A percentile compares a stretch with the other conserved stretches of the same genome.
phyloP scores from a whole-genome alignment of 1,284 basidiomycete species.

The Singerocomus inundabilis region DNA sequence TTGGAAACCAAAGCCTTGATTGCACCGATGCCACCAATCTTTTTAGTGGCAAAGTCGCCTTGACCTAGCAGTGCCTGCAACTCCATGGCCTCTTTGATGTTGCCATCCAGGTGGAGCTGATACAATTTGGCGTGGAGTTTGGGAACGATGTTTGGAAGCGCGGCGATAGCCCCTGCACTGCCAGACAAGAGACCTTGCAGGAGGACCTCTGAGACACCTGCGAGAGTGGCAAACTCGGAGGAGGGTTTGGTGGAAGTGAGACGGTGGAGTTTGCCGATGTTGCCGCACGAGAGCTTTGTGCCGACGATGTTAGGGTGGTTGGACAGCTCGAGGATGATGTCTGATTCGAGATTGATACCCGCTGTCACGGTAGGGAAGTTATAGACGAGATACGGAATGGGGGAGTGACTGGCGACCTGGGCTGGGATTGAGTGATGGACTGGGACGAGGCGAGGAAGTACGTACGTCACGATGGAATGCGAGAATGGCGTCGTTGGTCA shows the following conservation, averaged over 20 bases:
- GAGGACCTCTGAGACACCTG: conserved; percentile 65
- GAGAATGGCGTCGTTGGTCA: conserved; percentile 60
- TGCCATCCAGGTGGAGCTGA: conserved; percentile 55
- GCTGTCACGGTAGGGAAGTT: conserved; percentile 85
- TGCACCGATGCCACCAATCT: conserved; percentile 68
- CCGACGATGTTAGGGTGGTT: conserved; percentile 88
- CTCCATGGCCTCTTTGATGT: conserved; percentile 62
- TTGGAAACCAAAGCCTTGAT: conserved; percentile 69
- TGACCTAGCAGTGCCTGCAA: conserved; percentile 71
- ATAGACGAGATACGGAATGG: conserved; percentile 87
- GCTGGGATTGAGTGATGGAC: conserved; percentile 28
- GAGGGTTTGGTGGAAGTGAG: conserved; percentile 57
- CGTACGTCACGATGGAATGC: conserved; percentile 62
- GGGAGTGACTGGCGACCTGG: conserved; percentile 80
- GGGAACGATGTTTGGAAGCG: conserved; percentile 76
- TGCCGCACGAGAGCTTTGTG: conserved; percentile 83
- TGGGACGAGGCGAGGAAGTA: not conserved
- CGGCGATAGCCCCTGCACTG: conserved; percentile 70
- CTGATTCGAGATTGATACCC: conserved; percentile 85
- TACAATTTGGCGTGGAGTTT: conserved; percentile 69
- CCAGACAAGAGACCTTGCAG: conserved; percentile 68
- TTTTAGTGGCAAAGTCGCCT: conserved; percentile 70
- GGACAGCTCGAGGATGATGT: conserved; percentile 70
- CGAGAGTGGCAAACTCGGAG: conserved; percentile 59
- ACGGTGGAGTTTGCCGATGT: conserved; percentile 81